Evolutionary conservation across 2,329 filamentous ascomycete genomes (phyloP), one percentile per base, ranked within the genome.

Genomic region (Botrytis hyacinthi): DNA sequence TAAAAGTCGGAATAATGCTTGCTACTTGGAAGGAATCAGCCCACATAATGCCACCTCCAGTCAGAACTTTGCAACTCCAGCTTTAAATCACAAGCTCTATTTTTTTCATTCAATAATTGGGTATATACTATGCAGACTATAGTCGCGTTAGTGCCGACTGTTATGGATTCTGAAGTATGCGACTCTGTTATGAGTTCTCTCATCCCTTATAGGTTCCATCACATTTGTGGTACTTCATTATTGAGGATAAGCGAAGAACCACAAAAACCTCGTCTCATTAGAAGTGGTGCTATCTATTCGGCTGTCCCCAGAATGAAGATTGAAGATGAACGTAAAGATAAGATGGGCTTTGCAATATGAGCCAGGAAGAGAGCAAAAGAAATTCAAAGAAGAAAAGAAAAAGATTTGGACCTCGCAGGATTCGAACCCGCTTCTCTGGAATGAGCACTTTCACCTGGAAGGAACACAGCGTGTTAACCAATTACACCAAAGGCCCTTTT

Each of bases 221-320:
- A n/a, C 7, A 29, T 37, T 37, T 37, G 8, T 29, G 20, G 18
- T 40, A 54, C 32, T 26, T 54, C 32, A 40, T 12, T 26, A 40
- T 54, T 3, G 35, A 54, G 22, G 35, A 68, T 68, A 68, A 40
- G 65, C 65, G 65, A 57, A 54, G 65, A 37, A 54, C 46, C 46
- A 68, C 46, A 54, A 68, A 67, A 54, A 42, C 9, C 26, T 29
- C 26, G 18, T 29, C 9, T 40, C 46, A 54, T 42, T 42, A 29
- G 3, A 46, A 42, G 42, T 4, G 5, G 9, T 29, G 5, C 4
- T 20, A 12, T 54, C 8, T 37, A n/a, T 54, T 54, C 46, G 6
- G 9, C 1, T 29, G 10, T 7, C 46, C 3, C 3, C 3, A 29
- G 26, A 48, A 54, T 54, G 26, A 4, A 12, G 14, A 29, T 2